Conservation (phyloP, 345 rosid genomes). For the Eutrema heterophyllum region DNA sequence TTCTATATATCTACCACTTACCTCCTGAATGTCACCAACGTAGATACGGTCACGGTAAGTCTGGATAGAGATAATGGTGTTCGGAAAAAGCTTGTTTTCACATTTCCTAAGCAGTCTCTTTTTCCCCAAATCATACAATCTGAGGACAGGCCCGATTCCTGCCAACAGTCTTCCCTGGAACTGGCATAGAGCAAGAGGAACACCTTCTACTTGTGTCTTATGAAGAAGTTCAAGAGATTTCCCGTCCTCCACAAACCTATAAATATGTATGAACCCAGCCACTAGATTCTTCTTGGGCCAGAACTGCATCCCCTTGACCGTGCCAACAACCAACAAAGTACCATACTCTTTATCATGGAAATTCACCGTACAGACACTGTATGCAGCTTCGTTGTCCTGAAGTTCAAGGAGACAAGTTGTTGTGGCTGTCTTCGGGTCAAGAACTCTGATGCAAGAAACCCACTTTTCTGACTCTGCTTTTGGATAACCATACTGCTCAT, state of each 20-base stretch:
- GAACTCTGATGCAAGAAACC: constrained; percentile 97
- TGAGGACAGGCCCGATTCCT: constrained; percentile 83
- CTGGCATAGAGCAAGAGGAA: constrained; percentile 83
- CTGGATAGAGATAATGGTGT: constrained; percentile 66
- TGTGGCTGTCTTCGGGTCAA: constrained; percentile 71
- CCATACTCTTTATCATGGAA: constrained; percentile 97
- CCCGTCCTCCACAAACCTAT: constrained; percentile 90
- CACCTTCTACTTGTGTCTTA: constrained; percentile 96
- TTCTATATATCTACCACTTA: constrained; percentile 16
- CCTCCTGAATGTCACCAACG: constrained; percentile 97
- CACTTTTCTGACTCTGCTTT: constrained; percentile 89
- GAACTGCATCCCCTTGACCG: constrained; percentile 88
- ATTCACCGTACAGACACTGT: constrained; percentile 84
- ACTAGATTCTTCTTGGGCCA: constrained; percentile 64
- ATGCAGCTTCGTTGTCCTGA: constrained; percentile 97
- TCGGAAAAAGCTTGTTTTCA: constrained; percentile 93
- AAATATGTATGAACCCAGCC: constrained; percentile 85
- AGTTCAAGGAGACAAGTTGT: constrained; percentile 95
- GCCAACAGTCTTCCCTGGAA: constrained; percentile 95
- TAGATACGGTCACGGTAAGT: constrained; percentile 95
- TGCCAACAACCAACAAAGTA: constrained; percentile 89
- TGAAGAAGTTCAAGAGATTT: constrained; percentile 81
- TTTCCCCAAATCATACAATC: constrained; percentile 91
- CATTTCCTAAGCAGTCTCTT: constrained; percentile 89
- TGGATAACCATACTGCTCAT: constrained; percentile 98